Evolutionary conservation across 768 basidiomycete genomes (phyloP).

Genomic region (Crucibulum laeve): DNA sequence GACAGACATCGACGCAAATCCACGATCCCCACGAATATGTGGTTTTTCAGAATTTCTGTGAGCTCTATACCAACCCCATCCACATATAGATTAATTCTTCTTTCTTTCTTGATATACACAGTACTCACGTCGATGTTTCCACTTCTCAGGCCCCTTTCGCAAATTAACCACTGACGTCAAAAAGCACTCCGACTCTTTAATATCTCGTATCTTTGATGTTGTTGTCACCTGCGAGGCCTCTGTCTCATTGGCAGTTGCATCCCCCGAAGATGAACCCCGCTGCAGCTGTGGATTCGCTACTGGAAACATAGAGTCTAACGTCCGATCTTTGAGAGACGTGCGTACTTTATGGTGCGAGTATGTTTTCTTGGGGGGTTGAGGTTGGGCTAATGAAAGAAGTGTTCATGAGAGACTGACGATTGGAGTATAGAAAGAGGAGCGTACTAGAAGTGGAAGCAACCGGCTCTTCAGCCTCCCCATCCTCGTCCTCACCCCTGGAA

Average conservation of each 20-base stretch:
- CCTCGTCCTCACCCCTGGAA: conserved; percentile 18
- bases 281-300: conserved; percentile 45
- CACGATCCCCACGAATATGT: conserved; percentile 90
- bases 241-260: conserved; percentile 6
- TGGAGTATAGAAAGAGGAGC: background rate
- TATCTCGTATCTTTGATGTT: conserved; percentile 38
- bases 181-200: conserved; percentile 73
- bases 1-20: conserved; percentile 72
- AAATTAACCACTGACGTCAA: conserved; percentile 72
- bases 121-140: conserved; percentile 64
- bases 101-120: background rate
- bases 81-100: background rate
- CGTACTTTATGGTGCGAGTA: conserved; percentile 89
- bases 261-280: conserved; percentile 1
- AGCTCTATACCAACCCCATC: conserved; percentile 46
- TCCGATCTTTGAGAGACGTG: conserved; percentile 82
- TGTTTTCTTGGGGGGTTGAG: too few species aligned
- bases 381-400: too few species aligned
- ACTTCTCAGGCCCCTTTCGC: conserved; percentile 52
- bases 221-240: conserved; percentile 14
- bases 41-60: conserved; percentile 77
- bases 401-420: too few species aligned
- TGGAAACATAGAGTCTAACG: conserved; percentile 93
- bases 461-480: conserved; percentile 17
- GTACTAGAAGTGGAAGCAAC: conserved; percentile 11